Evolutionary conservation across 2,329 filamentous ascomycete genomes (phyloP).

Genomic region (Zalaria obscura): DNA sequence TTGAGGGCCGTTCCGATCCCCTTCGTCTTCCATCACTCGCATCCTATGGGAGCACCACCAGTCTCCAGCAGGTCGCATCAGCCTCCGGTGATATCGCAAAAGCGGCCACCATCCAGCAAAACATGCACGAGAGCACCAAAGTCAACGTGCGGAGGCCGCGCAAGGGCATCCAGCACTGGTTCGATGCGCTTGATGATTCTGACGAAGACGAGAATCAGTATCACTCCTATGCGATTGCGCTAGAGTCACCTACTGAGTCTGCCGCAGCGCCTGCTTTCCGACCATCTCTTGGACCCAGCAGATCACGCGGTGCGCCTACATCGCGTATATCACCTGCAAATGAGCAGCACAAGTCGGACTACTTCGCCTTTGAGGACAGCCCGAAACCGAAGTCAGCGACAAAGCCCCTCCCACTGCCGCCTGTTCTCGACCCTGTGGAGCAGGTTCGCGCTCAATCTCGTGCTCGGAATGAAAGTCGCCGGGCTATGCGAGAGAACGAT

Average conservation of each 20-base stretch:
- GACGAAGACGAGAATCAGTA: constrained; percentile 4
- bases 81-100: neutral
- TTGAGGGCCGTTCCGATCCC: too few relatives aligned
- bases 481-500: neutral
- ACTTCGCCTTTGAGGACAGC: constrained; percentile 2
- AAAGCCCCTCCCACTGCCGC: too few relatives aligned
- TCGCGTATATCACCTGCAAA: constrained; percentile 5
- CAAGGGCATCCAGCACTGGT: constrained; percentile 36
- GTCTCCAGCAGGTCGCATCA: too few relatives aligned
- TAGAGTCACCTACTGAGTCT: constrained; percentile 4
- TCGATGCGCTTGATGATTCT: constrained; percentile 27
- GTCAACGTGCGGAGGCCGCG: constrained; percentile 31
- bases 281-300: constrained; percentile 7
- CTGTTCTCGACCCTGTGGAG: too few relatives aligned
- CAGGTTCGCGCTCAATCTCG: too few relatives aligned
- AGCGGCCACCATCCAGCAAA: constrained; percentile 17
- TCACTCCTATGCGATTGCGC: constrained; percentile 5
- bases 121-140: constrained; percentile 31
- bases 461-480: too few relatives aligned
- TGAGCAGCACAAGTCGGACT: constrained; percentile 3
- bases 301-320: constrained; percentile 7
- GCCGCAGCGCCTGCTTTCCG: constrained; percentile 5
- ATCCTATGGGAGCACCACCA: too few relatives aligned
- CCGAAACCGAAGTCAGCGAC: too few relatives aligned
- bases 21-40: too few relatives aligned